Evolutionary conservation across 106 monocot species (phyloP).

Genomic region (Phalaenopsis equestris): DNA sequence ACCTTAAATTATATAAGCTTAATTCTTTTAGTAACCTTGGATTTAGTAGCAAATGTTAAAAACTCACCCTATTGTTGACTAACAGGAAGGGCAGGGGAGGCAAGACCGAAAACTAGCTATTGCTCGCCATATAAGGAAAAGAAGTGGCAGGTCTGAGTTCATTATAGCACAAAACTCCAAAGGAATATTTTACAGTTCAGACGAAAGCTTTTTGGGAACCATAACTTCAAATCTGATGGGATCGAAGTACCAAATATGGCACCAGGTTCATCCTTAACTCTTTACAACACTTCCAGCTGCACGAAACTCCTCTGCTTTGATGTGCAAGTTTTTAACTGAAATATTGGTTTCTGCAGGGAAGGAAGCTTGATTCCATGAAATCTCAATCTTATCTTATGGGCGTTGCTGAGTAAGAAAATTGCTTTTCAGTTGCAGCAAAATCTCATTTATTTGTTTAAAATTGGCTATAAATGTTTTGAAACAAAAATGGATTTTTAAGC

Average conservation of each 20-base stretch:
- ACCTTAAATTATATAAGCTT: no score
- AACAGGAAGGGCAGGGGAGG: slow-evolving; percentile 86
- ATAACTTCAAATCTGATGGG: slow-evolving; percentile 82
- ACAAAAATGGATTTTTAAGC: background rate
- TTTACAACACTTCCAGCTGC: background rate
- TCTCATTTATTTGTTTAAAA: background rate
- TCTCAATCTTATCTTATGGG: background rate
- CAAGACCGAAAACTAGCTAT: slow-evolving; percentile 87
- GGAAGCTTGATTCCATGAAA: background rate
- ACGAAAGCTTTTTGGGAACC: slow-evolving; percentile 75
- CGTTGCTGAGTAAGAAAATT: background rate
- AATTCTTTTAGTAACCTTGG: no score
- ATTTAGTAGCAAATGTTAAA: no score
- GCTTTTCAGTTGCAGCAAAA: no score
- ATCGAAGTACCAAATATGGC: slow-evolving; percentile 83
- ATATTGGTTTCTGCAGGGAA: slow-evolving; percentile 35
- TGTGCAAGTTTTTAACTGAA: background rate
- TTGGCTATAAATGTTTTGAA: no score
- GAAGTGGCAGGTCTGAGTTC: slow-evolving; percentile 71
- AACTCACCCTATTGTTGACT: background rate
- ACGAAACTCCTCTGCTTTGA: background rate
- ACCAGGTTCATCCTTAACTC: slow-evolving; percentile 44
- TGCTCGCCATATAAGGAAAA: slow-evolving; percentile 56
- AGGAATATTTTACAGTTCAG: slow-evolving; percentile 51
- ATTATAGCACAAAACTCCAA: slow-evolving; percentile 58